A percentile compares a stretch with the other conserved stretches of the same genome.
Evolutionary conservation across 2,329 filamentous ascomycete species (phyloP).

Genomic region (Hypomyces rosellus): DNA sequence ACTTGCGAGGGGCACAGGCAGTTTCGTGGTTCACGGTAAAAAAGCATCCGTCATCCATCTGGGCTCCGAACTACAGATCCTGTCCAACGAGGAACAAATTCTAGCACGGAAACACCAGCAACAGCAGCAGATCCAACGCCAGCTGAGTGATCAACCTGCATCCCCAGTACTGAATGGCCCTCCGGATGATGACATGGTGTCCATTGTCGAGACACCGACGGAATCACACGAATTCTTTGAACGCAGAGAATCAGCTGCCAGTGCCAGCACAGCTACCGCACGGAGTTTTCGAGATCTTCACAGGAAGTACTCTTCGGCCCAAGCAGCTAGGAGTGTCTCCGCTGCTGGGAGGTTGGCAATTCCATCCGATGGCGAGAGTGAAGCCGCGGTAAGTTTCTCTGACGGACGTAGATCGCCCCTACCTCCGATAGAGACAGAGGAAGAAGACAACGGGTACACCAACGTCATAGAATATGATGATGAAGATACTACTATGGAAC

Average conservation of each 20-base stretch:
- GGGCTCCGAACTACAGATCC: constrained; percentile 78
- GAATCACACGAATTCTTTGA: constrained; percentile 38
- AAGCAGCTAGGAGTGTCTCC: constrained; percentile 37
- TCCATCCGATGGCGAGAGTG: constrained; percentile 54
- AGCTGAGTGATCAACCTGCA: constrained; percentile 17
- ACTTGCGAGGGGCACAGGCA: constrained; percentile 71
- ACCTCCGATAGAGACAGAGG: constrained; percentile 41
- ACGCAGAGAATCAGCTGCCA: constrained; percentile 56
- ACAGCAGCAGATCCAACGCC: constrained; percentile 34
- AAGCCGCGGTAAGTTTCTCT: constrained; percentile 53
- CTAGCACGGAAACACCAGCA: constrained; percentile 52
- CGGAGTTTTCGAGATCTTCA: constrained; percentile 59
- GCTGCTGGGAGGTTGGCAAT: constrained; percentile 38
- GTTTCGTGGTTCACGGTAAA: constrained; percentile 95
- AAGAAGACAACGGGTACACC: background rate
- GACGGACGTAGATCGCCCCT: constrained; percentile 52
- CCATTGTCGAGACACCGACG: constrained; percentile 39
- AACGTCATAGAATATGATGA: background rate
- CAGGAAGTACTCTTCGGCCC: constrained; percentile 51
- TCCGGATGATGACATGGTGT: constrained; percentile 46
- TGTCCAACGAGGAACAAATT: constrained; percentile 67
- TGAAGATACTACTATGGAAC: constrained; percentile 4
- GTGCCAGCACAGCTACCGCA: constrained; percentile 60
- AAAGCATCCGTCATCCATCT: constrained; percentile 98
- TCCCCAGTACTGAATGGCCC: constrained; percentile 30